Evolutionary conservation across 192 early-diverging fungal genomes (phyloP).

Genomic region (Entophlyctis luteolus): DNA sequence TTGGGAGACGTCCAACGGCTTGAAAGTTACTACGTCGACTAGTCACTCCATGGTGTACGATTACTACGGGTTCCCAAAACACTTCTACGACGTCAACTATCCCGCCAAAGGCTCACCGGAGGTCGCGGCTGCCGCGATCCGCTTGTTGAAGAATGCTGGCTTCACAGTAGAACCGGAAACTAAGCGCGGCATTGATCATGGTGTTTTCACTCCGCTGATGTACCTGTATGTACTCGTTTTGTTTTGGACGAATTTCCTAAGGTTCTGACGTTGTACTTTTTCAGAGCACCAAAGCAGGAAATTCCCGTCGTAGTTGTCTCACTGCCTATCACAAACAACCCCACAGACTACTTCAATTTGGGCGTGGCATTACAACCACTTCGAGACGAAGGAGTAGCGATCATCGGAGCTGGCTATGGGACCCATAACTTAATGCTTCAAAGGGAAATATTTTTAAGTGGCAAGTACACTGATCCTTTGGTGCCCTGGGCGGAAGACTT

Average conservation of each 20-base stretch:
- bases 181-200: conserved; percentile 51
- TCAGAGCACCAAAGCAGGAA: conserved; percentile 24
- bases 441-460: conserved; percentile 1
- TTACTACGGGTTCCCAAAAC: conserved; percentile 51
- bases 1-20: conserved; percentile 45
- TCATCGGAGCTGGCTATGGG: conserved; percentile 47
- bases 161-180: conserved; percentile 14
- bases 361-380: conserved; percentile 44
- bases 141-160: conserved; percentile 29
- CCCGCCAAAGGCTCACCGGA: conserved; percentile 37
- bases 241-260: not conserved
- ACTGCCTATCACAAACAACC: conserved; percentile 31
- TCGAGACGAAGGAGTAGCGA: conserved; percentile 43
- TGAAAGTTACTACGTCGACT: conserved; percentile 6
- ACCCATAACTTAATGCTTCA: conserved; percentile 37
- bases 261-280: not conserved
- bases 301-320: conserved; percentile 49
- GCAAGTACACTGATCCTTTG: not conserved
- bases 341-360: conserved; percentile 28
- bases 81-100: conserved; percentile 45
- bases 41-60: conserved; percentile 45
- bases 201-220: conserved; percentile 51
- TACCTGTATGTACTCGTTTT: conserved; percentile 21
- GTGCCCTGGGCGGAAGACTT: conserved; percentile 21
- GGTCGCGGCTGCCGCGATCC: conserved; percentile 36